Evolutionary conservation across 106 monocot genomes (phyloP).

Genomic region (Ottelia alismoides): DNA sequence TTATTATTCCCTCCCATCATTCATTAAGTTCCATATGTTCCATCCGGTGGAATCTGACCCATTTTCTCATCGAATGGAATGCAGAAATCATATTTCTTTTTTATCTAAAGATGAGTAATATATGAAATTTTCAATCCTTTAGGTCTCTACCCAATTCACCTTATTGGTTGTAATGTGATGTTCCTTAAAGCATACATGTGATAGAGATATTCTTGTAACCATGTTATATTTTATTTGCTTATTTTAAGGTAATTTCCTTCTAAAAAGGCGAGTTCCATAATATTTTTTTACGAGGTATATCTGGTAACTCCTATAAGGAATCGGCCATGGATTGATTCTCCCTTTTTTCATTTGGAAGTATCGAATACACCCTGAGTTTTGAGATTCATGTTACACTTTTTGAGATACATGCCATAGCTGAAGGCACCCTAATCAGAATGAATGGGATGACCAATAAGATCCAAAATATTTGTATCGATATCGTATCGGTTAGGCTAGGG

Average conservation of each 20-base stretch:
- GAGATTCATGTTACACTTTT: not conserved
- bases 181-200: not conserved
- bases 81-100: no score
- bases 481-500: no score
- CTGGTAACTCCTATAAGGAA: not conserved
- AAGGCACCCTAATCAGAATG: not conserved
- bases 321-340: not conserved
- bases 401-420: not conserved
- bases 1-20: no score
- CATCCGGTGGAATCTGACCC: no score
- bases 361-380: not conserved
- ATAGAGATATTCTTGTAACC: not conserved
- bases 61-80: no score
- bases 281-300: not conserved
- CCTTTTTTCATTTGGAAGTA: not conserved
- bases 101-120: no score
- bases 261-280: not conserved
- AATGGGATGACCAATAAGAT: not conserved
- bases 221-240: conserved; percentile 1
- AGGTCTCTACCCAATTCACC: no score
- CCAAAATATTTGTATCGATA: not conserved
- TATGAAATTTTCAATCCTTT: no score
- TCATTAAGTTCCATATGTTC: no score
- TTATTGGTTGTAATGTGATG: not conserved
- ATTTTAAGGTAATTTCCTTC: not conserved